These are phyloP conservation scores for Rosa persica DNA, from an alignment of 306 rosid genomes.

Conservation along the genomic window DNA sequence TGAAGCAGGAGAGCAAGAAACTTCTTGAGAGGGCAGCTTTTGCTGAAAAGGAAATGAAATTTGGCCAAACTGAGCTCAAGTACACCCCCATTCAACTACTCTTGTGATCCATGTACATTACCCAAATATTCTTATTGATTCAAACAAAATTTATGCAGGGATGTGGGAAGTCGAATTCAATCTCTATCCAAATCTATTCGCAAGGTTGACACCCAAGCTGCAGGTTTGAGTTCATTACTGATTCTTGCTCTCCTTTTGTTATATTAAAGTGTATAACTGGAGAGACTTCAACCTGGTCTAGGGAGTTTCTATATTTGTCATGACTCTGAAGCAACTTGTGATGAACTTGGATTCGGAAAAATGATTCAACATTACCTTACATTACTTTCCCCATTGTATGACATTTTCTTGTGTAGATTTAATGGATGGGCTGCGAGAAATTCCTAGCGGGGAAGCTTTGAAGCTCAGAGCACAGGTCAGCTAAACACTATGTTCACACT, in stretches of 20 bases:
- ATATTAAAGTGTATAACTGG: no score
- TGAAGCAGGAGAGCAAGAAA: constrained; percentile 81
- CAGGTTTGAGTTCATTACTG: constrained; percentile 40
- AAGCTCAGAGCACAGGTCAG: constrained; percentile 89
- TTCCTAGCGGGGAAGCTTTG: constrained; percentile 71
- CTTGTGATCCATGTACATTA: background rate
- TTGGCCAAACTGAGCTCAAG: constrained; percentile 68
- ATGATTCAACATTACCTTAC: background rate
- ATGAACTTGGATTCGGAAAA: background rate
- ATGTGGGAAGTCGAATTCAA: constrained; percentile 65
- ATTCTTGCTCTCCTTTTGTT: background rate
- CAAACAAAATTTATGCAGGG: constrained; percentile 40
- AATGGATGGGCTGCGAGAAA: constrained; percentile 76
- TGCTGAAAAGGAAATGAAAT: constrained; percentile 86
- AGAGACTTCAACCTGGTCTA: background rate
- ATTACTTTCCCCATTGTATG: background rate
- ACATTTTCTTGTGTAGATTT: constrained; percentile 42
- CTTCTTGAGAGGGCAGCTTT: constrained; percentile 75
- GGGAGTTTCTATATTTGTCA: background rate
- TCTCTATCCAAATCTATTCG: constrained; percentile 60
- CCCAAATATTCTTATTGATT: background rate
- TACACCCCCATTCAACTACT: constrained; percentile 31
- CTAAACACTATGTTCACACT: background rate
- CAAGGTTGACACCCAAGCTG: constrained; percentile 67
- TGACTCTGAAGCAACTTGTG: background rate